phyloP scores from a whole-genome alignment of 2,329 filamentous ascomycete genomes.

The Dryadomyces quercus-mongolicae region DNA sequence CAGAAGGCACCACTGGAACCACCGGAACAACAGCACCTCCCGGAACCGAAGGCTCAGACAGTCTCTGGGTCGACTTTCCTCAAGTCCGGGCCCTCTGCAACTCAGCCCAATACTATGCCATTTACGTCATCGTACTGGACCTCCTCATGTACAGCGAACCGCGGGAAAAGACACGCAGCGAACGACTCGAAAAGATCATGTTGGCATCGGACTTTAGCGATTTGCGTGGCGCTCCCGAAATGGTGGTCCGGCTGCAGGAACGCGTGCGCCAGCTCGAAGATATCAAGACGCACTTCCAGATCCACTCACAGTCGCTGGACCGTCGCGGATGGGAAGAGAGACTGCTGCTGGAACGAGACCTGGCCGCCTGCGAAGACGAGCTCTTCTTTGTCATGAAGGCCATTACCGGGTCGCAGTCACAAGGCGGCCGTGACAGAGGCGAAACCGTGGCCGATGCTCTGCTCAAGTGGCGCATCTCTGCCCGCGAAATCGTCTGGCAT shows the following conservation, averaged over 20 bases:
- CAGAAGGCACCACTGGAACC: no score
- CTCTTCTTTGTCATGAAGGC: constrained; percentile 99
- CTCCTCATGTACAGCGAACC: constrained; percentile 93
- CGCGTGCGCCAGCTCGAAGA: constrained; percentile 89
- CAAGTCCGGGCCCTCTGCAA: constrained; percentile 92
- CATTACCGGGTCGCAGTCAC: constrained; percentile 77
- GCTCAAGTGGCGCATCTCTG: constrained; percentile 86
- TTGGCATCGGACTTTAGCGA: constrained; percentile 98
- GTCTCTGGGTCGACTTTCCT: constrained; percentile 93
- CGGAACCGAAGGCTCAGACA: constrained; percentile 38
- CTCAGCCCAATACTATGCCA: constrained; percentile 90
- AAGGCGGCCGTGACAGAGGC: constrained; percentile 22
- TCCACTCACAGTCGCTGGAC: constrained; percentile 78
- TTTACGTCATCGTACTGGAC: constrained; percentile 97
- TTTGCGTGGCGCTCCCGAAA: constrained; percentile 80
- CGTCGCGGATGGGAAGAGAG: constrained; percentile 85
- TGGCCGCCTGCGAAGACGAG: constrained; percentile 86
- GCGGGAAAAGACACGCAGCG: constrained; percentile 89
- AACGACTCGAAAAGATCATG: constrained; percentile 96
- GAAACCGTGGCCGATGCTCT: constrained; percentile 59
- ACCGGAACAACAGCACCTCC: no score
- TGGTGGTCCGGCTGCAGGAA: constrained; percentile 83
- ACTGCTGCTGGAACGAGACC: constrained; percentile 75
- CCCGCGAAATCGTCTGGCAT: constrained; percentile 94
- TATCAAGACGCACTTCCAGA: constrained; percentile 92